Base-by-base conservation (phyloP, 1,284 basidiomycete species). In the Ustilago esculenta region DNA sequence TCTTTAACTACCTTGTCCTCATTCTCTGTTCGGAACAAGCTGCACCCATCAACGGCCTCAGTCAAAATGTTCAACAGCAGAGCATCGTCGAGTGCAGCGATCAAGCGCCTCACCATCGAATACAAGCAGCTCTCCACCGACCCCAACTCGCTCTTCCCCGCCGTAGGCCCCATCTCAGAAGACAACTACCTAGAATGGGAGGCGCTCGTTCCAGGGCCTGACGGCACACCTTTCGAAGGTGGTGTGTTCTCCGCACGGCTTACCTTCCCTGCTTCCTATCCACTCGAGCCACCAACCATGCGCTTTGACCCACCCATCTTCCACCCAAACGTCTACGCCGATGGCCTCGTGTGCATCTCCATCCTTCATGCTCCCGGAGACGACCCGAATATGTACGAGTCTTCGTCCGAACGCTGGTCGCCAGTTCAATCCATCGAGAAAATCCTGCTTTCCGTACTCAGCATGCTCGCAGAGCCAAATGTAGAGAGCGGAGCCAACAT, bases 391-490 rank as follows among this genome's bases (percentile, higher is more conserved):
- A 81, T 81, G 80, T 87, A 87, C 81, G 96, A 99, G 82, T 89
- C 90, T 64, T 94, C 95, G 0, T 93, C 91, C 23, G 96, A 99
- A 82, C 88, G 96, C 36, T 99, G 96, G 96, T 94, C 92, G 59
- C 96, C 96, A 15, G 94, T 98, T 0, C 93, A 96, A 84, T 92
- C 90, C 78, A 92, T 98, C 37, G 92, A 98, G 84, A 97, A 96
- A 82, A 96, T 98, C 61, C 66, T 84, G 25, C 68, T 98, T 6
- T 94, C 92, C 73, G 95, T 98, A 18, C 89, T 98, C 72, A 95
- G 92, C 52, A 98, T 99, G 95, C 87, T 99, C n/a, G 94, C 96
- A 70, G 95, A 98, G 85, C 96, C 96, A n/a, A 99, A 99, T 83
- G 87, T 98, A 50, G 96, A 99, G 84, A 93, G 91, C 71, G 95